Evolutionary conservation across 345 rosid species (phyloP), one percentile per base, ranked within the genome.

Genomic region (Aquilaria yunnanensis): DNA sequence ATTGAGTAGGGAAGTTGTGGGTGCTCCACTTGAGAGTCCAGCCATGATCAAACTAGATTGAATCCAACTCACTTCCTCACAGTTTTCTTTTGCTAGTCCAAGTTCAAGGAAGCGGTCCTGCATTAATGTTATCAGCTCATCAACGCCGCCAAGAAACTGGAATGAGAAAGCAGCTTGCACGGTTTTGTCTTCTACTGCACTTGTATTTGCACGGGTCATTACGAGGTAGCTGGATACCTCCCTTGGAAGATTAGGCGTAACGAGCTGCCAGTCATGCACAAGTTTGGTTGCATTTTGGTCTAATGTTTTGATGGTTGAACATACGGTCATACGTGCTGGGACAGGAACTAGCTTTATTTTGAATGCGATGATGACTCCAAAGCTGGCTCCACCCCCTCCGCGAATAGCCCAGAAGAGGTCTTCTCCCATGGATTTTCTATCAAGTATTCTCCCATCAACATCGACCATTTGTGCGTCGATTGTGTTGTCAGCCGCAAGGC

Each of bases 251-350:
- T 52, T 12, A 41, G 32, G 45, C 3, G 45, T 41, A 32, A 56
- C 14, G 59, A 12, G 13, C 33, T 56, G 59, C 59, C 59, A 56
- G n/a, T 32, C 43, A 56, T 56, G 59, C 32, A 56, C 1, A 32
- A 56, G 13, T 32, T 56, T 32, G 16, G 41, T 56, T 32, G 5
- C 2, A 12, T 56, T 56, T 32, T 56, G 59, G 32, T 56, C 41
- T 14, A 32, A 56, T 14, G 32, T 13, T 10, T n/a, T 56, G 16
- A 4, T 56, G 23, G 37, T 41, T 12, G 59, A 12, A 14, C 32
- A 56, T 12, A 56, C 59, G 3, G 59, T 32, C 45, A 56, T 41
- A 4, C 3, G 9, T 56, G 12, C 16, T 12, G 59, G 45, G n/a
- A 56, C 34, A 9, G 43, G 5, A 10, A 56, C 59, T 6, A 56